A percentile compares a stretch with the other conserved stretches of the same genome.
These are phyloP conservation scores for Phaeodactylum tricornutum DNA, from an alignment of 108 stramenopile genomes.

Conservation along the genomic window DNA sequence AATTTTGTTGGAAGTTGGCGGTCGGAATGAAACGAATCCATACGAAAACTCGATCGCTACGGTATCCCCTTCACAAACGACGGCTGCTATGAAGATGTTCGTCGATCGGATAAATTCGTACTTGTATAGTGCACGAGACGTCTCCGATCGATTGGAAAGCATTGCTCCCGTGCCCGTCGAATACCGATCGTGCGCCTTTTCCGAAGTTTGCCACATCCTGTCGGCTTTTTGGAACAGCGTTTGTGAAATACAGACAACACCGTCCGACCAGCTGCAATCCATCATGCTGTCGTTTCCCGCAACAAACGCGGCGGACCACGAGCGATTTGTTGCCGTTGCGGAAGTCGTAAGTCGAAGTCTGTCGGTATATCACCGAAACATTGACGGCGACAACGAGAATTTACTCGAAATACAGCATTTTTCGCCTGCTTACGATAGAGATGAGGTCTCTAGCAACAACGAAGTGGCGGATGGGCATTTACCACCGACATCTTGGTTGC, in stretches of 20 bases:
- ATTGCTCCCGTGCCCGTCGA: constrained; percentile 36
- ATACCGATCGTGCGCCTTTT: constrained; percentile 35
- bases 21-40: constrained; percentile 17
- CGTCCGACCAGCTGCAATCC: constrained; percentile 29
- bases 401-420: constrained; percentile 58
- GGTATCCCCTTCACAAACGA: constrained; percentile 1
- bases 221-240: constrained; percentile 69
- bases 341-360: constrained; percentile 51
- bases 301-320: constrained; percentile 19
- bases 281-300: constrained; percentile 47
- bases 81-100: constrained; percentile 46
- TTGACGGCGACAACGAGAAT: constrained; percentile 44
- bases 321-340: constrained; percentile 52
- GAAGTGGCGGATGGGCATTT: constrained; percentile 52
- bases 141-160: no score
- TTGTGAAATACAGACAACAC: constrained; percentile 52
- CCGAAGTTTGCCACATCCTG: constrained; percentile 34
- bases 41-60: background rate
- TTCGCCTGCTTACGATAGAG: constrained; percentile 54
- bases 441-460: constrained; percentile 27
- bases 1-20: constrained; percentile 46
- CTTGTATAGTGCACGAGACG: no score
- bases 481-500: constrained; percentile 51
- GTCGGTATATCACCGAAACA: constrained; percentile 36
- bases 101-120: constrained; percentile 44